phyloP scores from a whole-genome alignment of 345 rosid genomes.

The Cochlearia excelsa region DNA sequence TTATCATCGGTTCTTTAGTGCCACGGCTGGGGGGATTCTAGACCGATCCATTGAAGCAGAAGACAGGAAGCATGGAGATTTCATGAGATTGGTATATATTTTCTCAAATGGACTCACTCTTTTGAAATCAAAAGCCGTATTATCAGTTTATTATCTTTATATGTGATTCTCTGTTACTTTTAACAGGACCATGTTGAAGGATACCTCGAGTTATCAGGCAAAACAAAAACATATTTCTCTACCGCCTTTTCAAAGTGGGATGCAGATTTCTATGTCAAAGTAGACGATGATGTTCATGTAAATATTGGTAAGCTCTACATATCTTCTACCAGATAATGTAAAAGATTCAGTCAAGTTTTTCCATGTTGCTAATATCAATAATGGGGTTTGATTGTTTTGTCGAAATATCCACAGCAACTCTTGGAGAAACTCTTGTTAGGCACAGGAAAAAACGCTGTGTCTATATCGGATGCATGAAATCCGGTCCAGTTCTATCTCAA shows the following conservation, averaged over 20 bases:
- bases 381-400: constrained; percentile 9
- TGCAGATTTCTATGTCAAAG: constrained; percentile 41
- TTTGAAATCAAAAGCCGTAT: neutral
- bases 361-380: neutral
- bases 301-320: constrained; percentile 52
- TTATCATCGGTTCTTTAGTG: constrained; percentile 43
- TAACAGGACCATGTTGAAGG: constrained; percentile 65
- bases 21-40: constrained; percentile 81
- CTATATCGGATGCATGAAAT: constrained; percentile 96
- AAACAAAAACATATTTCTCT: constrained; percentile 49
- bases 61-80: constrained; percentile 80
- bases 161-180: constrained; percentile 10
- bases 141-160: constrained; percentile 7
- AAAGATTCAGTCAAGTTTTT: neutral
- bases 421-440: constrained; percentile 62
- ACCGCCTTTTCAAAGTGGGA: constrained; percentile 61
- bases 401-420: constrained; percentile 30
- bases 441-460: constrained; percentile 74
- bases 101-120: neutral
- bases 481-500: constrained; percentile 89
- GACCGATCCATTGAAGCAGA: constrained; percentile 94
- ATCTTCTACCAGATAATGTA: neutral
- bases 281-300: constrained; percentile 62
- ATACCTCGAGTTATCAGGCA: constrained; percentile 47
- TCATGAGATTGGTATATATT: constrained; percentile 69